Evolutionary conservation across 352 stramenopile species (phyloP), one percentile per base, ranked within the genome.

Genomic region (Phytopythium cucurbitacearum): DNA sequence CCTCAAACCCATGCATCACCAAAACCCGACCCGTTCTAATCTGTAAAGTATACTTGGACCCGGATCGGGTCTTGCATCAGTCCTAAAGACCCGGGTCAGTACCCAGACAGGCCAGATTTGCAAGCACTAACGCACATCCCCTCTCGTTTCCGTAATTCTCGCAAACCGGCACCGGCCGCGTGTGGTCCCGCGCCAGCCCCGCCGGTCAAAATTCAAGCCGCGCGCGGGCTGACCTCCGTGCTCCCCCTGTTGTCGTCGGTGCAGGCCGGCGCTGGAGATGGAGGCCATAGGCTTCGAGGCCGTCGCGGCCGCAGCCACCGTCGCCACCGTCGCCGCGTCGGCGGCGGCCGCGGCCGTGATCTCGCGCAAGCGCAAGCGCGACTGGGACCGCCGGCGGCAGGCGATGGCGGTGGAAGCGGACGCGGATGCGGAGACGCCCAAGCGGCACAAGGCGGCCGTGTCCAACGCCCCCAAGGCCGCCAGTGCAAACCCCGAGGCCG

Each of bases 231-330:
- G 1, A 13, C 34, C 34, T 3, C 8, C 45, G 7, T 0, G n/a
- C n/a, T 34, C 33, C 47, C 10, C 32, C 5, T 12, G 10, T 67
- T 67, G 64, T 69, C 60, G 15, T 68, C 67, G 16, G 51, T 83
- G 7, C 40, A 82, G 32, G 65, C 52, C 21, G 67, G 65, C 55
- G 65, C 21, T 28, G 21, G 21, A 70, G 13, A 64, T 74, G 36
- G 73, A 69, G 41, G 63, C 70, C 53, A 53, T 79, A 42, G 60
- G 67, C 12, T 40, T 75, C n/a, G 71, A 85, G 63, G 71, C 71
- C 41, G 60, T 81, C 40, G 46, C 46, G 46, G 73, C 73, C 5
- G 73, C 71, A 0, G 71, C 69, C 34, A 84, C 73, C 7, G 50
- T 87, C 35, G 73, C 71, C 5, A 67, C 60, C 7, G 65, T 66